phyloP scores from a whole-genome alignment of 257 asterid genomes.

The Nicotiana paniculata region DNA sequence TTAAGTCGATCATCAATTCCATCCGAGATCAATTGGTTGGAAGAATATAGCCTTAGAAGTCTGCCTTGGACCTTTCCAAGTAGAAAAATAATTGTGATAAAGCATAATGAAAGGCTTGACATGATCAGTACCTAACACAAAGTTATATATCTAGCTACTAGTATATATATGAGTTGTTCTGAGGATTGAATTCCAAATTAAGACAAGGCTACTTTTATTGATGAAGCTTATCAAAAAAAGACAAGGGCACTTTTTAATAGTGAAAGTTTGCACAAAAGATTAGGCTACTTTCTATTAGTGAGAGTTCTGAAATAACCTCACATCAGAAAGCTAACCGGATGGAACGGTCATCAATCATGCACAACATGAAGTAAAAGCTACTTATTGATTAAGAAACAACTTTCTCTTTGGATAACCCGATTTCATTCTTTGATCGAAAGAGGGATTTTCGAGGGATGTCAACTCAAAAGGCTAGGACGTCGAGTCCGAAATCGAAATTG shows the following conservation, averaged over 20 bases:
- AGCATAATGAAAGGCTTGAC: constrained; percentile 14
- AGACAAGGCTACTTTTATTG: not conserved
- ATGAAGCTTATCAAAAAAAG: not conserved
- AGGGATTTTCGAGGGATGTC: no score
- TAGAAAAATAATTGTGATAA: constrained; percentile 2
- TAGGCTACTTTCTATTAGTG: not conserved
- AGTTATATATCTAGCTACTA: not conserved
- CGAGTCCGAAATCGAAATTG: no score
- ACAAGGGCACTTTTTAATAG: not conserved
- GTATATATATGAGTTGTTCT: not conserved
- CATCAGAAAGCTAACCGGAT: not conserved
- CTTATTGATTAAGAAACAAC: not conserved
- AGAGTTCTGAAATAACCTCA: not conserved
- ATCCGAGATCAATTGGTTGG: constrained; percentile 20
- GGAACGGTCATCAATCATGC: not conserved
- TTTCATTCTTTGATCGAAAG: no score
- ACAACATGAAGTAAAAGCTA: not conserved
- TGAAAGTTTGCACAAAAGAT: not conserved
- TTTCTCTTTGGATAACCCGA: not conserved
- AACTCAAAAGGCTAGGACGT: no score
- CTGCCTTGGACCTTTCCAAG: constrained; percentile 13
- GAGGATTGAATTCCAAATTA: not conserved
- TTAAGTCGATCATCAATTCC: constrained; percentile 19
- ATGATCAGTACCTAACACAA: constrained; percentile 1
- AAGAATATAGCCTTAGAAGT: constrained; percentile 17